Base-by-base conservation (phyloP, 2,329 filamentous ascomycete genomes). In the Trichoderma atrobrunneum region DNA sequence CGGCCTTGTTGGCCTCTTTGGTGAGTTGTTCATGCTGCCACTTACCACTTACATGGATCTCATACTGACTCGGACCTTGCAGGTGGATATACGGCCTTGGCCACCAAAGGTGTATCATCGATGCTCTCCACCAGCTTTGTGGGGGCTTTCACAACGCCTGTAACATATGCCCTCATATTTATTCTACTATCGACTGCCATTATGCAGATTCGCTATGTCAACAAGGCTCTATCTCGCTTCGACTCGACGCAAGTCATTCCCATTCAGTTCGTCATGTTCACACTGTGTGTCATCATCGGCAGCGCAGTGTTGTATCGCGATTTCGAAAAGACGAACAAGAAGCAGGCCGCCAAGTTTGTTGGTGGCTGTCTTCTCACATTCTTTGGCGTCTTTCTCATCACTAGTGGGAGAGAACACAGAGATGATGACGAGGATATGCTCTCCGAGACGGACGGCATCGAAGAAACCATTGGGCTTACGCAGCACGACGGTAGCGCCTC, bases 201-300 rank as follows among this genome's bases (percentile, higher is more conserved):
- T 73, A 94, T 98, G 92, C 96, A 99, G 83, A 95, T 99, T 77
- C 95, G 94, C 79, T 99, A 98, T 79, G 89, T 99, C 80, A 99
- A 98, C 83, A 93, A 88, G 75, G 87, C 88, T 1, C 85, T 99
- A 67, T 95, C 98, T 80, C 90, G 93, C 61, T 99, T 98, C 84
- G 94, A 98, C 81, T 97, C 96, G 7, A 99, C 96, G 0, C 94
- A 98, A 80, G 96, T 99, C 76, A 99, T 99, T 74, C 96, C 96
- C 0, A 96, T 96, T 16, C 96, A 99, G 78, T 99, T 99, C 77
- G 96, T 99, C 64, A 89, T 97, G 74, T 99, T 99, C 81, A 99
- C 96, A 0, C 86, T 99, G 8, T 97, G 93, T 7, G 96, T 98
- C 74, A 98, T 99, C 76, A 87, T 97, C 66, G 96, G 96, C 71